phyloP scores from a whole-genome alignment of 257 asterid genomes.

The Jasminum sambac region DNA sequence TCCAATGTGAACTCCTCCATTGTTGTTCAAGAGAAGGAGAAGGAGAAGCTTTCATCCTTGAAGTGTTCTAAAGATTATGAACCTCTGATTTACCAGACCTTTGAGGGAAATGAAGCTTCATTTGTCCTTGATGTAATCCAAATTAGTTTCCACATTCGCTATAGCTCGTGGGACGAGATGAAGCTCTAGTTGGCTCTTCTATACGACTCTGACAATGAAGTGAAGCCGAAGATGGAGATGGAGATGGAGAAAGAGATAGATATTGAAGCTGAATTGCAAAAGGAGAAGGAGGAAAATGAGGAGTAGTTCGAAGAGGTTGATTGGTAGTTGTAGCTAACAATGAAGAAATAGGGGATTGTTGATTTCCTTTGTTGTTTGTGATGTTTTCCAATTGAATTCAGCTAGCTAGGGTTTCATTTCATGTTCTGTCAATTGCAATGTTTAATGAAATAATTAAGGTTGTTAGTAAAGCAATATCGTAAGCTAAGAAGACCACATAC shows the following conservation, averaged over 20 bases:
- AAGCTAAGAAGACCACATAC: neutral
- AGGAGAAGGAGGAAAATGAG: neutral
- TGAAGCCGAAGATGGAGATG: neutral
- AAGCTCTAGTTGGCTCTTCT: neutral
- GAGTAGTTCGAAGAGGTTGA: neutral
- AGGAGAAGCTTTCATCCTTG: neutral
- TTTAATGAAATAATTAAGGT: too few species aligned
- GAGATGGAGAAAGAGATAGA: neutral
- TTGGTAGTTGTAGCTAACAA: neutral
- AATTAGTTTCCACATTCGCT: neutral
- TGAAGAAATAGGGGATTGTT: neutral
- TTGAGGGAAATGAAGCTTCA: neutral
- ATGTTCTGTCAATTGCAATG: too few species aligned
- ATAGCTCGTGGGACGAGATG: constrained; percentile 10
- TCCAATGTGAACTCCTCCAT: neutral
- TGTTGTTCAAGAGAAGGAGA: neutral
- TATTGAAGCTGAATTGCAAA: neutral
- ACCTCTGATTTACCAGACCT: constrained; percentile 7
- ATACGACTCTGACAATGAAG: neutral
- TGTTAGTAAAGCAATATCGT: too few species aligned
- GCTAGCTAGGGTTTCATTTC: too few species aligned
- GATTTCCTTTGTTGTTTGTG: neutral
- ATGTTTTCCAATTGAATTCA: neutral
- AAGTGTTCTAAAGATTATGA: constrained; percentile 21
- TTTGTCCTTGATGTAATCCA: neutral